A percentile compares a stretch with the other conserved stretches of the same genome.
Conservation (phyloP, 192 early-diverging fungal species). For the Haplosporangium gracile region DNA sequence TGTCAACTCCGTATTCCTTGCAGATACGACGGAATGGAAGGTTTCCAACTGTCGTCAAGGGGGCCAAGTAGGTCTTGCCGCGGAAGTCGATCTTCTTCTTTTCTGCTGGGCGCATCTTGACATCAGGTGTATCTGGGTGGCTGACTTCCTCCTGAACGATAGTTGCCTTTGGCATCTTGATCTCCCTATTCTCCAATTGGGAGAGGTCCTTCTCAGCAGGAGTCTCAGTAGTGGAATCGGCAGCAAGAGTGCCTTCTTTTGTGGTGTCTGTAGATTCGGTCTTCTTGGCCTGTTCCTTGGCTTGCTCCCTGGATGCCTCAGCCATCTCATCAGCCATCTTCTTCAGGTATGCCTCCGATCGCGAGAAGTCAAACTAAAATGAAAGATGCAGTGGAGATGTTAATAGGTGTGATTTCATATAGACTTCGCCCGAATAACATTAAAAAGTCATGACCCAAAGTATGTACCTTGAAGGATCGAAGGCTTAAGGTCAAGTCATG, state of each 20-base stretch:
- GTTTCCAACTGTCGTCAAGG: conserved; percentile 98
- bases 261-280: conserved; percentile 35
- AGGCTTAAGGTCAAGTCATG: conserved; percentile 35
- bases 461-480: conserved; percentile 34
- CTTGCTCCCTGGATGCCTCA: conserved; percentile 10
- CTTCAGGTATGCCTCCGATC: conserved; percentile 49
- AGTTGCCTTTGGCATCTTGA: conserved; percentile 21
- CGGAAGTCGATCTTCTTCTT: conserved; percentile 83
- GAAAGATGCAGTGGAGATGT: neutral
- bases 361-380: conserved; percentile 41
- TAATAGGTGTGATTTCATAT: neutral
- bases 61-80: conserved; percentile 93
- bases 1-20: conserved; percentile 94
- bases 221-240: conserved; percentile 56
- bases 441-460: neutral
- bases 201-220: conserved; percentile 26
- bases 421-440: neutral
- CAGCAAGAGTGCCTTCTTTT: conserved; percentile 10
- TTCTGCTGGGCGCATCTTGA: conserved; percentile 61
- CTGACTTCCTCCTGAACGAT: conserved; percentile 28
- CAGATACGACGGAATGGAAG: conserved; percentile 96
- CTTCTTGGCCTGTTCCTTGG: conserved; percentile 14
- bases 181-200: conserved; percentile 27
- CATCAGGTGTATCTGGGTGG: conserved; percentile 49
- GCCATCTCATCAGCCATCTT: conserved; percentile 45